Evolutionary conservation across 106 monocot genomes (phyloP).

Genomic region (Dendrobium huoshanense): DNA sequence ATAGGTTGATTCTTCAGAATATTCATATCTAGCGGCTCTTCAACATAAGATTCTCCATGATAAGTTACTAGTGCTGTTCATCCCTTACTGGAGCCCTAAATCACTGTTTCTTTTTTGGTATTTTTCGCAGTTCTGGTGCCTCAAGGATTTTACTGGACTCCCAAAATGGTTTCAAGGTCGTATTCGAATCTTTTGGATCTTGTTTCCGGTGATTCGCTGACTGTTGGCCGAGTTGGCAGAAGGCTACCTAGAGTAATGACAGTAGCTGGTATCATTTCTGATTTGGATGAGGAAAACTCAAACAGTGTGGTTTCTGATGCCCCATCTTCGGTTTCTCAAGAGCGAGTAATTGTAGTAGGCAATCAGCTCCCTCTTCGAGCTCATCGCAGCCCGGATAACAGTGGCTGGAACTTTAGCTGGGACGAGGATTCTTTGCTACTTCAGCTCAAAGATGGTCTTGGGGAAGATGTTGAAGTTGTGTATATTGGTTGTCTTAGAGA

Average conservation of each 20-base stretch:
- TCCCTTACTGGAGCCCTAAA: neutral
- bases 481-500: conserved; percentile 57
- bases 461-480: conserved; percentile 33
- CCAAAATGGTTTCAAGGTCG: conserved; percentile 39
- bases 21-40: too few relatives aligned
- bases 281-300: conserved; percentile 36
- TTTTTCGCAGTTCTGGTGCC: neutral
- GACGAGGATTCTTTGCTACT: conserved; percentile 48
- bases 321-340: conserved; percentile 27
- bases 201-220: conserved; percentile 22
- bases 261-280: conserved; percentile 39
- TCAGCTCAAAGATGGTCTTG: conserved; percentile 46
- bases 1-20: too few relatives aligned
- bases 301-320: conserved; percentile 17
- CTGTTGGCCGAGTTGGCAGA: conserved; percentile 23
- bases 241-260: conserved; percentile 43
- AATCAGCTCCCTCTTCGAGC: conserved; percentile 43
- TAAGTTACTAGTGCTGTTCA: neutral
- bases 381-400: conserved; percentile 20
- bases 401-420: conserved; percentile 47
- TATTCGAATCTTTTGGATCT: conserved; percentile 48
- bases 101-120: neutral
- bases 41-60: neutral
- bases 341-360: conserved; percentile 33
- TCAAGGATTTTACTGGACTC: neutral